Evolutionary conservation across 805 yeast genomes (phyloP).

Genomic region (Spencermartinsiella europaea): DNA sequence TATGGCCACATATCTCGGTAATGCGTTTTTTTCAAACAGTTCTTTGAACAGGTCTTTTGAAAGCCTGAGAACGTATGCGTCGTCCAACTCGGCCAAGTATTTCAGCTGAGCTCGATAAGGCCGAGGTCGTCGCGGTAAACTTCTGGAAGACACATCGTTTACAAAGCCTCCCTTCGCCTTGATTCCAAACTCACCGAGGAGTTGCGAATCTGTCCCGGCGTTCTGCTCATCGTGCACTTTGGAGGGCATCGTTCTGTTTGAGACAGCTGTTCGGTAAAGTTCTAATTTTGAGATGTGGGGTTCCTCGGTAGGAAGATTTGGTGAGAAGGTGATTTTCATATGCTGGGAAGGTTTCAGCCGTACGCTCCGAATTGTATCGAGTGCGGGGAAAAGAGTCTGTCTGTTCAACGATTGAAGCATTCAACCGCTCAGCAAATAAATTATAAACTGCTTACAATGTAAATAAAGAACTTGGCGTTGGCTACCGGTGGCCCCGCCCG

Average conservation of each 20-base stretch:
- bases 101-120: not conserved
- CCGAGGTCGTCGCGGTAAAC: not conserved
- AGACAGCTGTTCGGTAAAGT: not conserved
- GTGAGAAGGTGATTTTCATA: too few species aligned
- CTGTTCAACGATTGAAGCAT: too few species aligned
- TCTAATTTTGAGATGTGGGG: not conserved
- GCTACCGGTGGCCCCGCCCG: too few species aligned
- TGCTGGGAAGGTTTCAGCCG: too few species aligned
- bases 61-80: constrained; percentile 7
- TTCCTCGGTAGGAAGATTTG: too few species aligned
- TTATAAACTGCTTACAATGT: too few species aligned
- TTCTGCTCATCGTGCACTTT: not conserved
- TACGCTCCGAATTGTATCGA: too few species aligned
- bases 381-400: too few species aligned
- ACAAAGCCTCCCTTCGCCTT: too few species aligned
- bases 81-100: not conserved
- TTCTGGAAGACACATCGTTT: too few species aligned
- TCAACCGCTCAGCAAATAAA: too few species aligned
- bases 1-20: constrained; percentile 8
- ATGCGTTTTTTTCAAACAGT: constrained; percentile 7
- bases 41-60: constrained; percentile 13
- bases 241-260: not conserved
- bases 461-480: too few species aligned
- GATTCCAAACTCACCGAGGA: not conserved
- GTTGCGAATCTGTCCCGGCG: not conserved